Evolutionary conservation across 495 filamentous ascomycete species (phyloP).

Genomic region (Tuber magnatum): DNA sequence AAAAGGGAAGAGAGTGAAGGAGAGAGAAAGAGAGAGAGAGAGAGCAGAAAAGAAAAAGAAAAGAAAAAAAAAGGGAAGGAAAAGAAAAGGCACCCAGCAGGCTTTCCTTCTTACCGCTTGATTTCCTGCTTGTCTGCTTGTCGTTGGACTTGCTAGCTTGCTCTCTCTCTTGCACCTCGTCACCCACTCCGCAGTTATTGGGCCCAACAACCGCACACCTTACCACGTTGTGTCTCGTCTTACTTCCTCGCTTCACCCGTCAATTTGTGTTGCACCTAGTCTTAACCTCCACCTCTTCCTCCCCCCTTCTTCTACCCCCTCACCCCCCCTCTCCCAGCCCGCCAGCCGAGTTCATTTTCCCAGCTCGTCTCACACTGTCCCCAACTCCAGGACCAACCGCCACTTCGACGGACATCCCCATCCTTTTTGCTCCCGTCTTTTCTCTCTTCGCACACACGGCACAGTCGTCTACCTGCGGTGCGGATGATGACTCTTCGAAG

Average conservation of each 20-base stretch:
- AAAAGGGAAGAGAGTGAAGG: background rate
- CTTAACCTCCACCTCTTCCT: constrained; percentile 4
- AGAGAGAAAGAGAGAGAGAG: background rate
- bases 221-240: constrained; percentile 5
- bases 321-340: background rate
- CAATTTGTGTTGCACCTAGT: constrained; percentile 10
- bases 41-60: background rate
- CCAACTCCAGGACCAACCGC: background rate
- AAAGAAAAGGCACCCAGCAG: background rate
- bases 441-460: constrained; percentile 5
- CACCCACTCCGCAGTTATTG: background rate
- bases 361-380: background rate
- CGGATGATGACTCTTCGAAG: constrained; percentile 1
- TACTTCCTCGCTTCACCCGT: constrained; percentile 1
- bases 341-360: constrained; percentile 10
- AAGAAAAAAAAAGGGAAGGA: background rate
- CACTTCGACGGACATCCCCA: constrained; percentile 1
- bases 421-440: background rate
- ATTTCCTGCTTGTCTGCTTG: background rate
- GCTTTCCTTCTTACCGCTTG: background rate
- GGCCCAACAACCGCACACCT: background rate
- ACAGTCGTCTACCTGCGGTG: background rate
- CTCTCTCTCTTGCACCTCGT: background rate
- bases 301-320: constrained; percentile 3
- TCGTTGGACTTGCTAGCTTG: constrained; percentile 4